Conservation (phyloP, 2,329 filamentous ascomycete genomes). For the Pestalotiopsis sp. region DNA sequence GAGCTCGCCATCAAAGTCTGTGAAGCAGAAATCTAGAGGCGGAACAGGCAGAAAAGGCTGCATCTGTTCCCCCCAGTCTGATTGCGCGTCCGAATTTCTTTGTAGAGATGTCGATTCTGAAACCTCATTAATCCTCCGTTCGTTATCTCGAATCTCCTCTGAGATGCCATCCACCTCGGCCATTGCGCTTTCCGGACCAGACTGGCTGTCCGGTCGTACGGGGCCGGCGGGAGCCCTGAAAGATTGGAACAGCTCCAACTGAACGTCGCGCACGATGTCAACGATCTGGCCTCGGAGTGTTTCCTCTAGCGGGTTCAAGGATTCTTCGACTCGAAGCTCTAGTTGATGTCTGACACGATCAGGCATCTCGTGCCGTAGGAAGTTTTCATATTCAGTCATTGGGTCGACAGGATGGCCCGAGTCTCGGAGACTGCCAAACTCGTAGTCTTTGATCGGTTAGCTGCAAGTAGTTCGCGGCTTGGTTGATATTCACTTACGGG, state of each 20-base stretch:
- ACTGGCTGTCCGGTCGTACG: neutral
- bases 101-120: neutral
- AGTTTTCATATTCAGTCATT: constrained; percentile 16
- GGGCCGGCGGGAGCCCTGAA: neutral
- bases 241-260: constrained; percentile 15
- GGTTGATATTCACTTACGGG: constrained; percentile 12
- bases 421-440: neutral
- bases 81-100: neutral
- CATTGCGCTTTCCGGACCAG: neutral
- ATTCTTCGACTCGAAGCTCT: constrained; percentile 17
- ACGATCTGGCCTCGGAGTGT: constrained; percentile 16
- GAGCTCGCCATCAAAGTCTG: neutral
- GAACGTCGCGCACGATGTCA: constrained; percentile 19
- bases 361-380: constrained; percentile 16
- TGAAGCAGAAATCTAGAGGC: neutral
- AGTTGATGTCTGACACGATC: constrained; percentile 17
- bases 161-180: neutral
- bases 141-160: neutral
- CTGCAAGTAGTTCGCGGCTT: neutral
- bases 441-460: neutral
- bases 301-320: constrained; percentile 18
- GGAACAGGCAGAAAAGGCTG: neutral
- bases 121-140: neutral
- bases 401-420: neutral
- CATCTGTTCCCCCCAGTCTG: neutral